phyloP scores from a whole-genome alignment of 208 protist species.

The Trypanosoma melophagium region DNA sequence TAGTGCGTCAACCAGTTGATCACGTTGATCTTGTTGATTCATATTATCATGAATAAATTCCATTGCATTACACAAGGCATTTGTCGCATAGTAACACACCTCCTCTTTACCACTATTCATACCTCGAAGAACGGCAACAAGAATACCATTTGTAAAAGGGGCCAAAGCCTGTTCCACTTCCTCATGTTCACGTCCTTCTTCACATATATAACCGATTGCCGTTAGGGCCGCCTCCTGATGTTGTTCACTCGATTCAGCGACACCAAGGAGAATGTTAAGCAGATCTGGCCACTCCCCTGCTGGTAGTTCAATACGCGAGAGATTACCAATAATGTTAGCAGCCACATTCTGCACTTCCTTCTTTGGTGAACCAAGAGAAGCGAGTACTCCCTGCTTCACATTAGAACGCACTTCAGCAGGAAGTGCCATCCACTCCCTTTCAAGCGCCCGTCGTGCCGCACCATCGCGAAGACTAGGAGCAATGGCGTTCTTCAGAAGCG shows the following conservation, averaged over 20 bases:
- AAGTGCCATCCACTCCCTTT: conserved; percentile 71
- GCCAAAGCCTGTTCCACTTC: conserved; percentile 63
- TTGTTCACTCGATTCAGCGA: conserved; percentile 45
- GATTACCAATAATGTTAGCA: conserved; percentile 93
- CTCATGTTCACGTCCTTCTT: conserved; percentile 88
- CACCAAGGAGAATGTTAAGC: conserved; percentile 82
- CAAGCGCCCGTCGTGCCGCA: conserved; percentile 56
- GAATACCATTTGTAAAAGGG: conserved; percentile 81
- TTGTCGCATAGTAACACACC: conserved; percentile 89
- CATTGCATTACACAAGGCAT: conserved; percentile 94
- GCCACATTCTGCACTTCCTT: conserved; percentile 89
- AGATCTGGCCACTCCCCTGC: conserved; percentile 93
- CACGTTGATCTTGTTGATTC: conserved; percentile 86
- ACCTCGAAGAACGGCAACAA: conserved; percentile 89
- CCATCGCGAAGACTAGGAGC: conserved; percentile 84
- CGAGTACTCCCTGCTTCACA: conserved; percentile 79
- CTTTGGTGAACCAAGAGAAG: conserved; percentile 70
- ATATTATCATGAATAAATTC: conserved; percentile 96
- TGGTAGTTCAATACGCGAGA: conserved; percentile 95
- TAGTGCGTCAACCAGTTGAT: conserved; percentile 90
- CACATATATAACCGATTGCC: conserved; percentile 96
- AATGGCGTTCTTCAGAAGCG: conserved; percentile 95
- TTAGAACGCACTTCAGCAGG: conserved; percentile 44
- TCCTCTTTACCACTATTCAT: conserved; percentile 80
- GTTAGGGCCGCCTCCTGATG: conserved; percentile 94